phyloP scores from a whole-genome alignment of 495 filamentous ascomycete species.

The Lasiosphaeria miniovina region DNA sequence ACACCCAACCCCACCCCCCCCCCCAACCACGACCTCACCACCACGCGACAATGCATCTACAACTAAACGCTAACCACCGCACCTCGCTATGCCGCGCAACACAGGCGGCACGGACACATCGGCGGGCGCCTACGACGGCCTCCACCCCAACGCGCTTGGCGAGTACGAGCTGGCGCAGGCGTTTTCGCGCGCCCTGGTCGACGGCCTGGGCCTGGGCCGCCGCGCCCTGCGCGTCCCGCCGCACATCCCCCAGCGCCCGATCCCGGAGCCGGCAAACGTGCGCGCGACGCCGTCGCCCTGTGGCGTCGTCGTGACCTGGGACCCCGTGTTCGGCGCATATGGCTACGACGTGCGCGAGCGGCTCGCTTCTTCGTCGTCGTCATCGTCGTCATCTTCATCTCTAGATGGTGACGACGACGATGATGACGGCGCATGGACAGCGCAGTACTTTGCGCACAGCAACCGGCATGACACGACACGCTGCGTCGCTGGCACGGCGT shows the following conservation, averaged over 20 bases:
- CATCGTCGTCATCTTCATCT: background rate
- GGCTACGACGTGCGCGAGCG: slow-evolving; percentile 23
- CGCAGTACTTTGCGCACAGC: background rate
- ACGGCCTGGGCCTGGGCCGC: slow-evolving; percentile 16
- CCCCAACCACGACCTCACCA: too few species aligned
- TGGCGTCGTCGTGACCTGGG: slow-evolving; percentile 25
- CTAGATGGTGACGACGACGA: too few species aligned
- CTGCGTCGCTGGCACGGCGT: background rate
- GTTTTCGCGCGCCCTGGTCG: slow-evolving; percentile 23
- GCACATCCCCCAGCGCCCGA: slow-evolving; percentile 14
- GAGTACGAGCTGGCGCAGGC: slow-evolving; percentile 31
- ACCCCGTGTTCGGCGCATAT: slow-evolving; percentile 25
- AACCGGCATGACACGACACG: slow-evolving; percentile 11
- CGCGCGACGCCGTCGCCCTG: slow-evolving; percentile 3
- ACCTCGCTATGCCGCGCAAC: too few species aligned
- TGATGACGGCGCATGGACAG: background rate
- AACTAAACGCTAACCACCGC: too few species aligned
- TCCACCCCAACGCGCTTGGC: slow-evolving; percentile 36
- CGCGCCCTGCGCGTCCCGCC: slow-evolving; percentile 16
- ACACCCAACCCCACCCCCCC: too few species aligned
- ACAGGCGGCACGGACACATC: too few species aligned
- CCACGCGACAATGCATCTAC: background rate
- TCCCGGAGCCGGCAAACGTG: slow-evolving; percentile 14
- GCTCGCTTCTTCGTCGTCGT: background rate
- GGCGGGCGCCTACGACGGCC: slow-evolving; percentile 32